Percentiles rank a stretch among this genome's conserved stretches.
These are phyloP conservation scores for Lanmaoa rubissima DNA, from an alignment of 768 basidiomycete genomes.

Conservation along the genomic window DNA sequence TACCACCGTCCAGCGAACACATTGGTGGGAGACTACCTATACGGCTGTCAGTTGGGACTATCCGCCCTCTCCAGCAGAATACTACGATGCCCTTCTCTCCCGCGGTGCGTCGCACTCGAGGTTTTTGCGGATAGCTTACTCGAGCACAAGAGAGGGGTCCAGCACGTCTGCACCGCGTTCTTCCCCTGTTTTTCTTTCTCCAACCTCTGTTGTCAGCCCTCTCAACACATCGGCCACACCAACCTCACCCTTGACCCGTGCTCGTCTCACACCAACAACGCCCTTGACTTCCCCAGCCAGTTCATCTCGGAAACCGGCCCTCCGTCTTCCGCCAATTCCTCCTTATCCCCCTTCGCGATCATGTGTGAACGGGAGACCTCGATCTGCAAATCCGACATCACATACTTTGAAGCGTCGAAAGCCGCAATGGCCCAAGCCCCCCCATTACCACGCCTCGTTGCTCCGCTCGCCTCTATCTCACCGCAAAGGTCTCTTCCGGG, in stretches of 20 bases:
- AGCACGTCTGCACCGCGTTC: background rate
- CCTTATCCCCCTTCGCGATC: conserved; percentile 4
- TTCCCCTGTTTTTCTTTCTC: background rate
- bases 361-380: background rate
- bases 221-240: background rate
- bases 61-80: conserved; percentile 12
- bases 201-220: background rate
- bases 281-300: background rate
- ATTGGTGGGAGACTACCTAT: conserved; percentile 14
- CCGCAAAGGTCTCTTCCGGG: conserved; percentile 27
- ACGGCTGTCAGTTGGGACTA: conserved; percentile 22
- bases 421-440: conserved; percentile 25
- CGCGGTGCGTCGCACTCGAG: conserved; percentile 29
- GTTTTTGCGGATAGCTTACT: conserved; percentile 26
- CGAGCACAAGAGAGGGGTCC: conserved; percentile 7
- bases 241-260: background rate
- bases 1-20: conserved; percentile 1
- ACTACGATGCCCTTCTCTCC: conserved; percentile 22
- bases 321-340: background rate
- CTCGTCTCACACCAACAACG: background rate
- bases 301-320: background rate
- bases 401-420: conserved; percentile 12
- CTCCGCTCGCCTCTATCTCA: conserved; percentile 27
- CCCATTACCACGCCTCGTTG: conserved; percentile 28
- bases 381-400: conserved; percentile 6